Conservation (phyloP, 192 early-diverging fungal species). For the Entomortierella beljakovae region DNA sequence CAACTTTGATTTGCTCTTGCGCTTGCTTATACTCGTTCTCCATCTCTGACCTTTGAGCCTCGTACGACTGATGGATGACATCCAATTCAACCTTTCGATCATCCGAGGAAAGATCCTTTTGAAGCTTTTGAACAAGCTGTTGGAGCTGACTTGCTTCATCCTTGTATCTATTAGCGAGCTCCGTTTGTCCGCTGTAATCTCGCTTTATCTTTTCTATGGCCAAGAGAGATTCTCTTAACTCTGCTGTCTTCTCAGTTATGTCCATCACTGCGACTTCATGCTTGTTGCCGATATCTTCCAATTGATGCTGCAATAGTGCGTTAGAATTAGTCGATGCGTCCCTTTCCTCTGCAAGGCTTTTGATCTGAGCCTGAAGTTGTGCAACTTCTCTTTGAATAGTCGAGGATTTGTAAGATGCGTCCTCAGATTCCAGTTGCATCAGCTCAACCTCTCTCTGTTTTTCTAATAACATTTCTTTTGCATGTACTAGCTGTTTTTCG, state of each 20-base stretch:
- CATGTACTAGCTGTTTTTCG: not conserved
- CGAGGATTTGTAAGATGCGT: not conserved
- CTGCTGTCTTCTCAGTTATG: not conserved
- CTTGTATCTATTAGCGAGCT: not conserved
- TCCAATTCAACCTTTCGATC: not conserved
- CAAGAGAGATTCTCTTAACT: not conserved
- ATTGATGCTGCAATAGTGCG: not conserved
- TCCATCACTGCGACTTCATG: not conserved
- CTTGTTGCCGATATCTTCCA: not conserved
- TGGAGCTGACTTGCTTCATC: not conserved
- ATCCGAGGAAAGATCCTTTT: slow-evolving; percentile 1
- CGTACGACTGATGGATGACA: too few species aligned
- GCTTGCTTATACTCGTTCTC: slow-evolving; percentile 2
- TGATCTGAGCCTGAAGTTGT: not conserved
- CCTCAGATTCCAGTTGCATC: not conserved
- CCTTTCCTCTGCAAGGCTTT: too few species aligned
- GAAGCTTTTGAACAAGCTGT: not conserved
- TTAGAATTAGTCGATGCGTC: not conserved
- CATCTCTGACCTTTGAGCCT: not conserved
- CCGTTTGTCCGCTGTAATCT: not conserved
- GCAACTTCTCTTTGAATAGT: not conserved
- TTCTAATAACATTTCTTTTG: slow-evolving; percentile 3
- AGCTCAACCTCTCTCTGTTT: slow-evolving; percentile 15
- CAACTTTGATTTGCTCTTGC: slow-evolving; percentile 1
- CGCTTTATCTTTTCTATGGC: not conserved